Evolutionary conservation across 2,329 filamentous ascomycete species (phyloP).

Genomic region (Juglanconis sp.): DNA sequence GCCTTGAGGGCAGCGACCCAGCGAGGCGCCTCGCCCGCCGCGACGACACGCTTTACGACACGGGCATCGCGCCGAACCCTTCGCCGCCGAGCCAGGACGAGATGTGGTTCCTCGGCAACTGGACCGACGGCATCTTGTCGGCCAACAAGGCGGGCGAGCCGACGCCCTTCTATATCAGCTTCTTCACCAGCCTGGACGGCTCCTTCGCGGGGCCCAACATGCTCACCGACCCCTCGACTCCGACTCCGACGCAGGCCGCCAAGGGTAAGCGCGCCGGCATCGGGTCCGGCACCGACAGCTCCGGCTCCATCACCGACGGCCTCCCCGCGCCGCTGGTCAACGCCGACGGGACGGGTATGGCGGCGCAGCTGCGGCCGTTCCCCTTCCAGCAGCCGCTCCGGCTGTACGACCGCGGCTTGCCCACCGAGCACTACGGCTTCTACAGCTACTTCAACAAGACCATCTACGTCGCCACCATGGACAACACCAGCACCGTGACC

Average conservation of each 20-base stretch:
- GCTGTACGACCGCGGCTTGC: slow-evolving; percentile 77
- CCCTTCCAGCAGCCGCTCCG: slow-evolving; percentile 74
- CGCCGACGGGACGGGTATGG: slow-evolving; percentile 67
- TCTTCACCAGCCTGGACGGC: slow-evolving; percentile 50
- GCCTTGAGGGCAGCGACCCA: not conserved
- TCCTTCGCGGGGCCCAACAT: slow-evolving; percentile 26
- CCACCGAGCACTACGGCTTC: slow-evolving; percentile 87
- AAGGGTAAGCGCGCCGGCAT: slow-evolving; percentile 25
- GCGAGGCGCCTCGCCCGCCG: not conserved
- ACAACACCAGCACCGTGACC: slow-evolving; percentile 37
- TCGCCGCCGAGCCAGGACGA: slow-evolving; percentile 62
- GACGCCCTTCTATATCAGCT: slow-evolving; percentile 83
- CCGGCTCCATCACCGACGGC: slow-evolving; percentile 44
- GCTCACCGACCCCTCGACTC: slow-evolving; percentile 14
- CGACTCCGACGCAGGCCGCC: not conserved
- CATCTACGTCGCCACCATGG: slow-evolving; percentile 70
- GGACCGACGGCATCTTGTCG: slow-evolving; percentile 69
- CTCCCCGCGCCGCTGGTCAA: slow-evolving; percentile 64
- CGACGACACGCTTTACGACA: slow-evolving; percentile 14
- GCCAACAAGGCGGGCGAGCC: slow-evolving; percentile 72
- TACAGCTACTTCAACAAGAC: slow-evolving; percentile 88
- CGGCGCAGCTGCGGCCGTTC: slow-evolving; percentile 69
- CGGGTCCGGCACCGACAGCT: slow-evolving; percentile 18
- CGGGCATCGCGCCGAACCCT: slow-evolving; percentile 49
- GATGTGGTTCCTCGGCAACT: slow-evolving; percentile 78